phyloP scores from a whole-genome alignment of 2,329 filamentous ascomycete genomes.

The Exophiala calicioides region DNA sequence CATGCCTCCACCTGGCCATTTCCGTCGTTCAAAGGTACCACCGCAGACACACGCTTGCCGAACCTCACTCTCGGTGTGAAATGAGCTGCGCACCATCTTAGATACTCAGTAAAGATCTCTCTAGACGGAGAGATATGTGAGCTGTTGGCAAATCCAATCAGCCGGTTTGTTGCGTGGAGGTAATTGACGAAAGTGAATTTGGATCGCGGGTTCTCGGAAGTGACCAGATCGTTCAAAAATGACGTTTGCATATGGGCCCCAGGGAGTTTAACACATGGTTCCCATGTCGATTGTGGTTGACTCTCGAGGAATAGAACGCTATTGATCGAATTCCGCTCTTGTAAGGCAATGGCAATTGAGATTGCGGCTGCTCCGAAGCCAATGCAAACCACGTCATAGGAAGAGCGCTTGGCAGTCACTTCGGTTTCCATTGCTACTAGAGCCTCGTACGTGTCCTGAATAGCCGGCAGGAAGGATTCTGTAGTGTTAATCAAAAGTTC shows the following conservation, averaged over 20 bases:
- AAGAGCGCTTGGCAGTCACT: neutral
- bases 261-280: constrained; percentile 16
- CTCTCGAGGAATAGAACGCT: constrained; percentile 25
- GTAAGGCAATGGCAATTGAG: constrained; percentile 22
- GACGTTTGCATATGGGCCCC: constrained; percentile 20
- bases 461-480: no score
- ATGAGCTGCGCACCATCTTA: constrained; percentile 25
- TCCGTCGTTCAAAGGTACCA: constrained; percentile 14
- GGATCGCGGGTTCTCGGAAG: constrained; percentile 28
- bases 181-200: constrained; percentile 30
- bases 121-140: constrained; percentile 18
- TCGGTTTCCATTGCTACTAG: no score
- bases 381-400: constrained; percentile 25
- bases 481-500: no score
- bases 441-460: no score
- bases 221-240: constrained; percentile 29
- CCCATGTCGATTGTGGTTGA: constrained; percentile 19
- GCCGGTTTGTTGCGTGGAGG: constrained; percentile 23
- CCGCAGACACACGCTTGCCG: constrained; percentile 8
- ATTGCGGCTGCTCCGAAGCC: constrained; percentile 26
- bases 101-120: constrained; percentile 23
- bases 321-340: constrained; percentile 20
- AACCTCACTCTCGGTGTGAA: constrained; percentile 16
- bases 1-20: constrained; percentile 14
- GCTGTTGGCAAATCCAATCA: constrained; percentile 24